Conservation (phyloP, 371 early-diverging fungal species). For the Batkoa obscura region DNA sequence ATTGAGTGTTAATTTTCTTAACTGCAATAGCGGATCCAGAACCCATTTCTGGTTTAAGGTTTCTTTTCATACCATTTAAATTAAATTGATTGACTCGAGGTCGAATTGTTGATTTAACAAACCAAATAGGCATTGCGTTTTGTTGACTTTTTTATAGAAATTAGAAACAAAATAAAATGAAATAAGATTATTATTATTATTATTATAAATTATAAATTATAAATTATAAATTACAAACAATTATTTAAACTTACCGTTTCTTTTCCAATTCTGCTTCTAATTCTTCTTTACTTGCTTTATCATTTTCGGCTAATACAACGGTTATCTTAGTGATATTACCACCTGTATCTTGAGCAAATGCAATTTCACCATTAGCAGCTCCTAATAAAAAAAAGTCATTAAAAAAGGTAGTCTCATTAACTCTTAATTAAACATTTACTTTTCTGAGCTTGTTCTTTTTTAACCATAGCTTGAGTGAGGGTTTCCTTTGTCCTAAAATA, state of each 20-base stretch:
- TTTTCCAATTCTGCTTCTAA: slow-evolving; percentile 47
- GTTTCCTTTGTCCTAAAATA: neutral
- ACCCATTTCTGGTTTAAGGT: neutral
- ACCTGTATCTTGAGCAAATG: slow-evolving; percentile 51
- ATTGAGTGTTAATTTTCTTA: neutral
- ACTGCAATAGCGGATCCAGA: neutral
- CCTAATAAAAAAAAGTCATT: slow-evolving; percentile 1
- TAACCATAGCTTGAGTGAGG: neutral
- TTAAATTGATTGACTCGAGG: too few species aligned
- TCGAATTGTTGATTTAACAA: slow-evolving; percentile 2
- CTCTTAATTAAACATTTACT: neutral
- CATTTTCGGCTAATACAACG: slow-evolving; percentile 57
- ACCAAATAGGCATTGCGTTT: slow-evolving; percentile 2
- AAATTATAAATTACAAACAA: too few species aligned
- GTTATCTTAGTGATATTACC: slow-evolving; percentile 50
- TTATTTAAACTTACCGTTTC: slow-evolving; percentile 19
- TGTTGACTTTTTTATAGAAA: neutral
- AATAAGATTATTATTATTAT: neutral
- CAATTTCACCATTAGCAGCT: slow-evolving; percentile 26
- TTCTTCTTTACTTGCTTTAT: slow-evolving; percentile 40
- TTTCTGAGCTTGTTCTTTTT: slow-evolving; percentile 1
- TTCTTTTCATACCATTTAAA: too few species aligned
- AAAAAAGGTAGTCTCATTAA: too few species aligned
- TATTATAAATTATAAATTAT: too few species aligned
- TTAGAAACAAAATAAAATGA: neutral